A percentile compares a stretch with the other conserved stretches of the same genome.
Evolutionary conservation across 305 asterid genomes (phyloP).

Genomic region (Striga hermonthica): DNA sequence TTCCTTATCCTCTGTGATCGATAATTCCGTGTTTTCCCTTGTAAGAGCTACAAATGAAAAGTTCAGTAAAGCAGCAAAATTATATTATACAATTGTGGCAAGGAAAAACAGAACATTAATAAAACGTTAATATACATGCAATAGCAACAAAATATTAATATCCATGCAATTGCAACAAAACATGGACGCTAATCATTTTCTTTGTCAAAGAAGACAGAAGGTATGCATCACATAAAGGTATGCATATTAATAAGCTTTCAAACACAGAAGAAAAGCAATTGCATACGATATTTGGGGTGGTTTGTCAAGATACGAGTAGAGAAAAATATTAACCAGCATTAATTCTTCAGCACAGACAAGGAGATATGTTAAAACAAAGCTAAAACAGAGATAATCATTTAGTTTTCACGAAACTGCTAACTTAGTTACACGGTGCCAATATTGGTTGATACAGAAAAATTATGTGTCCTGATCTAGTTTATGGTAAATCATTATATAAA

Average conservation of each 20-base stretch:
- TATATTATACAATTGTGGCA: neutral
- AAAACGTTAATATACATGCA: neutral
- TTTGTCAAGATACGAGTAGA: too few species aligned
- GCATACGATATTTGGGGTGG: neutral
- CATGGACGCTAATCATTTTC: neutral
- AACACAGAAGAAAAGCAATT: neutral
- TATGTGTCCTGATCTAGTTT: too few species aligned
- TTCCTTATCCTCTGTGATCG: slow-evolving; percentile 21
- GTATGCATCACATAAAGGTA: neutral
- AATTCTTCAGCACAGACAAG: too few species aligned
- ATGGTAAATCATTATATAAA: too few species aligned
- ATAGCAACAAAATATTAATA: neutral
- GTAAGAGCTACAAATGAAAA: slow-evolving; percentile 27
- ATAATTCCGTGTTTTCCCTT: slow-evolving; percentile 25
- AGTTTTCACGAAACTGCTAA: too few species aligned
- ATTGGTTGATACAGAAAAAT: too few species aligned
- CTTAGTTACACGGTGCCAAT: too few species aligned
- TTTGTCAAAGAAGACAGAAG: neutral
- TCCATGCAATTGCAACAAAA: neutral
- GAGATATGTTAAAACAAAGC: too few species aligned
- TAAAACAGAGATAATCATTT: too few species aligned
- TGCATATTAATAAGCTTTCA: neutral
- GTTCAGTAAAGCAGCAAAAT: neutral
- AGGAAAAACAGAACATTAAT: neutral
- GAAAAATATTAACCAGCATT: too few species aligned